Percentiles rank a stretch among this genome's conserved stretches.
phyloP scores from a whole-genome alignment of 2,329 filamentous ascomycete species.

The Ceratocystis diversiconidia region DNA sequence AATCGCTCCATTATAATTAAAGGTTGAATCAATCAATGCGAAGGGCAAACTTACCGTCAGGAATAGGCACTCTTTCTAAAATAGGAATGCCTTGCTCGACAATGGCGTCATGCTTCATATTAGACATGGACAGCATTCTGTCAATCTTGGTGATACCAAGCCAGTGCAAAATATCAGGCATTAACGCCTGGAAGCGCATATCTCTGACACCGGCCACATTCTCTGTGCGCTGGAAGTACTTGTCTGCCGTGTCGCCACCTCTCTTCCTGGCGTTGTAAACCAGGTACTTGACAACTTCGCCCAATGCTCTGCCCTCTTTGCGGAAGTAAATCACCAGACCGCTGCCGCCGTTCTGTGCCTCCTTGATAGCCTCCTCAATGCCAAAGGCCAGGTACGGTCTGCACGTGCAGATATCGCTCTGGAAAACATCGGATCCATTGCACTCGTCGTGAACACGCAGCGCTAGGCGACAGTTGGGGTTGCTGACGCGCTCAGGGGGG shows the following conservation, averaged over 20 bases:
- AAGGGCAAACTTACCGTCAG: constrained; percentile 14
- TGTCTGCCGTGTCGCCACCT: constrained; percentile 64
- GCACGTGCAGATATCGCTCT: constrained; percentile 95
- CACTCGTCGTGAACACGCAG: constrained; percentile 73
- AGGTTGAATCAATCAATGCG: too few species aligned
- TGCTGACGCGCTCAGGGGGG: constrained; percentile 83
- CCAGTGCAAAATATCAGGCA: constrained; percentile 97
- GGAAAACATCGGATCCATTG: constrained; percentile 95
- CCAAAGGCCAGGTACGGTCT: constrained; percentile 91
- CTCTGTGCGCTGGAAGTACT: constrained; percentile 95
- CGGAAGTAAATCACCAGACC: constrained; percentile 98
- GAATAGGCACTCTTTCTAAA: constrained; percentile 17
- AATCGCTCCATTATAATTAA: too few species aligned
- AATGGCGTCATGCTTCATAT: constrained; percentile 84
- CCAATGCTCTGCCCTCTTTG: constrained; percentile 87
- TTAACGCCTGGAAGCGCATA: constrained; percentile 95
- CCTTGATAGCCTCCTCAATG: constrained; percentile 92
- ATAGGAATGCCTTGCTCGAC: constrained; percentile 50
- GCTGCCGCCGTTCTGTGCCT: constrained; percentile 84
- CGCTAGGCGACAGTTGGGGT: constrained; percentile 66
- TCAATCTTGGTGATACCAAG: constrained; percentile 97
- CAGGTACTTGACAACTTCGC: constrained; percentile 87
- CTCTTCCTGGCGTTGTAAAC: constrained; percentile 72
- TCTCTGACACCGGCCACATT: constrained; percentile 94
- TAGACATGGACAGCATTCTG: constrained; percentile 86